Evolutionary conservation across 495 filamentous ascomycete genomes (phyloP).

Genomic region (Aspergillus haitiensis): DNA sequence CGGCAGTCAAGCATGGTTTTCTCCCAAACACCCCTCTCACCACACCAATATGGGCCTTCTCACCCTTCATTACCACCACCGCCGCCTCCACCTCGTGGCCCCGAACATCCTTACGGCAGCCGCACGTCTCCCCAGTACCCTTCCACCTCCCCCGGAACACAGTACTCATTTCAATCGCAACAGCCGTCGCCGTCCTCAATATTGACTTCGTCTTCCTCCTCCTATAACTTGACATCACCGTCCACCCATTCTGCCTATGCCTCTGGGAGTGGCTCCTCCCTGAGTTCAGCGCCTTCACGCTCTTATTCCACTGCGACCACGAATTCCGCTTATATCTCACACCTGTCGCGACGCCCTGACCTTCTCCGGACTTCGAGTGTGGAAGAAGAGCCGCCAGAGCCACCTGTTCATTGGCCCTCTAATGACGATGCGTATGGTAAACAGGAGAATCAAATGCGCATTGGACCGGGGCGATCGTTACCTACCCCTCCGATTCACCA

Average conservation of each 20-base stretch:
- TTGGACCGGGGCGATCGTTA: slow-evolving; percentile 42
- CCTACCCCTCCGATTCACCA: slow-evolving; percentile 44
- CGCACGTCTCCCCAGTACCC: slow-evolving; percentile 35
- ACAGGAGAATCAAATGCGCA: slow-evolving; percentile 36
- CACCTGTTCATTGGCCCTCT: slow-evolving; percentile 45
- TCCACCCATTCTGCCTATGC: slow-evolving; percentile 27
- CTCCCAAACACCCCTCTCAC: slow-evolving; percentile 36
- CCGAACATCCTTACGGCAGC: slow-evolving; percentile 50
- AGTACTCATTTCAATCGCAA: slow-evolving; percentile 25
- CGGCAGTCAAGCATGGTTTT: slow-evolving; percentile 38
- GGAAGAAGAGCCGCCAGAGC: slow-evolving; percentile 48
- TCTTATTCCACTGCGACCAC: slow-evolving; percentile 31
- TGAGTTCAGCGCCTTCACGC: slow-evolving; percentile 26
- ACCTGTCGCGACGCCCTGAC: slow-evolving; percentile 31
- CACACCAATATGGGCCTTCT: slow-evolving; percentile 36
- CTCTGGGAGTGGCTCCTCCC: slow-evolving; percentile 22
- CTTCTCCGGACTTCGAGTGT: slow-evolving; percentile 27
- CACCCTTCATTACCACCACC: slow-evolving; percentile 43
- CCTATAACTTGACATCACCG: slow-evolving; percentile 29
- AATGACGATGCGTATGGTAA: slow-evolving; percentile 32
- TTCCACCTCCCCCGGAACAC: slow-evolving; percentile 20
- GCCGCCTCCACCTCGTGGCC: slow-evolving; percentile 48
- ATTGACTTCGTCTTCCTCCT: slow-evolving; percentile 16
- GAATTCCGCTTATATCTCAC: slow-evolving; percentile 33
- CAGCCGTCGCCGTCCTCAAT: slow-evolving; percentile 17